Base-by-base conservation (phyloP, 2,329 filamentous ascomycete species). In the Mollisia scopiformis region DNA sequence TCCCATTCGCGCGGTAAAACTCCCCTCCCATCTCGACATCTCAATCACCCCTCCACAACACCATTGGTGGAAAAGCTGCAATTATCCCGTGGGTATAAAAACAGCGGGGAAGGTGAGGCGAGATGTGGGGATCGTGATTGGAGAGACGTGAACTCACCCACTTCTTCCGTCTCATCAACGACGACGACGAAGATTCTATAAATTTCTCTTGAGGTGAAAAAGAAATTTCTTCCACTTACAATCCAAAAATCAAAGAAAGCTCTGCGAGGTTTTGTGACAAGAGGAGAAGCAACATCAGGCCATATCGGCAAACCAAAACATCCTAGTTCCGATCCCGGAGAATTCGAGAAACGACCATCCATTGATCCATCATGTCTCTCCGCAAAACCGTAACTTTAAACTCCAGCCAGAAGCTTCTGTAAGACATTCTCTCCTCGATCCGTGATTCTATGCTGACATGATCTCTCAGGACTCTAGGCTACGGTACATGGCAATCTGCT, bases 1-100 rank as follows among this genome's bases (percentile, higher is more conserved):
- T 43, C 39, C 39, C 14, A 47, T 47, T 47, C 43, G 43, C n/a
- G 43, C 43, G 43, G 43, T 47, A 47, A 28, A 47, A 47, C 28
- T 23, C 25, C 21, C 6, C 21, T 47, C 43, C 25, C 21, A 27
- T 28, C 21, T 47, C 14, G 10, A 47, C 21, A 21, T 25, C 43
- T 47, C 43, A 6, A 16, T 27, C 14, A 5, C 11, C 10, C 2
- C 23, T 6, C 43, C 6, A 10, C 21, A 47, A 14, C 23, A 14
- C 16, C 21, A 47, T 47, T 47, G 23, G 43, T 47, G 43, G 43
- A 27, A 25, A 47, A 27, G 3, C 7, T 28, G n/a, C 14, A n/a
- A 35, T 35, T 41, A 14, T 21, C 37, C 37, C 37, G 19, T 47
- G n/a, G 25, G 23, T 13, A n/a, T n/a, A n/a, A n/a, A n/a, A 25